Evolutionary conservation across 805 yeast genomes (phyloP).

Genomic region (Sungouiozyma intestinalis): DNA sequence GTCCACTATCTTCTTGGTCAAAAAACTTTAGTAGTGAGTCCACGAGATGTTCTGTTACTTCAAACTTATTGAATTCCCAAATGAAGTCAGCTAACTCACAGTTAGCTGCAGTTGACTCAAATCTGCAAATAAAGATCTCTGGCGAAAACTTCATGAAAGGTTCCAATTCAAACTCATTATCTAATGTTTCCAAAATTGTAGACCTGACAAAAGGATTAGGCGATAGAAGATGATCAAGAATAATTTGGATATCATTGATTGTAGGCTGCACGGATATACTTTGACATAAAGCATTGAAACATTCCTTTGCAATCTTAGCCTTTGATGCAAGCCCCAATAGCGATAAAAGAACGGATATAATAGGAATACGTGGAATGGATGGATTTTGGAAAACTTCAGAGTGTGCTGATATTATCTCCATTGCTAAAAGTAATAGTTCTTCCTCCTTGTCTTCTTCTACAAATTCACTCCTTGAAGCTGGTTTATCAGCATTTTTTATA

Average conservation of each 20-base stretch:
- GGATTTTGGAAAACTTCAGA: conserved; percentile 57
- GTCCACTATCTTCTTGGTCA: conserved; percentile 48
- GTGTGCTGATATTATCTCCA: conserved; percentile 64
- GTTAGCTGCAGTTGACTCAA: conserved; percentile 57
- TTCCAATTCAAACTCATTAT: conserved; percentile 57
- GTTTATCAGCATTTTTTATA: conserved; percentile 42
- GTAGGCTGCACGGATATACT: conserved; percentile 57
- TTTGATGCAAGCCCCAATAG: conserved; percentile 66
- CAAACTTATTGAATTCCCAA: conserved; percentile 69
- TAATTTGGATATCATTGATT: conserved; percentile 43
- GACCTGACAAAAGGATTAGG: conserved; percentile 65
- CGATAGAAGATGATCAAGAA: conserved; percentile 47
- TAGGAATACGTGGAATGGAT: conserved; percentile 56
- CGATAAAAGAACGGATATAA: conserved; percentile 51
- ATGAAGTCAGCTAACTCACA: conserved; percentile 64
- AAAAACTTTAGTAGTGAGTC: conserved; percentile 40
- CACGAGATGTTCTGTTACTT: conserved; percentile 28
- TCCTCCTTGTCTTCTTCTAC: conserved; percentile 81
- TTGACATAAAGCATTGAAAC: conserved; percentile 68
- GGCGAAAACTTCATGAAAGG: conserved; percentile 39
- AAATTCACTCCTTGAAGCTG: conserved; percentile 50
- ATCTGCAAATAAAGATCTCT: conserved; percentile 70
- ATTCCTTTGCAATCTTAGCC: conserved; percentile 74
- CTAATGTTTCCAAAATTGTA: conserved; percentile 72
- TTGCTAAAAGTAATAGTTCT: conserved; percentile 67